Conservation (phyloP, 306 rosid genomes). For the Fagus sylvatica region DNA sequence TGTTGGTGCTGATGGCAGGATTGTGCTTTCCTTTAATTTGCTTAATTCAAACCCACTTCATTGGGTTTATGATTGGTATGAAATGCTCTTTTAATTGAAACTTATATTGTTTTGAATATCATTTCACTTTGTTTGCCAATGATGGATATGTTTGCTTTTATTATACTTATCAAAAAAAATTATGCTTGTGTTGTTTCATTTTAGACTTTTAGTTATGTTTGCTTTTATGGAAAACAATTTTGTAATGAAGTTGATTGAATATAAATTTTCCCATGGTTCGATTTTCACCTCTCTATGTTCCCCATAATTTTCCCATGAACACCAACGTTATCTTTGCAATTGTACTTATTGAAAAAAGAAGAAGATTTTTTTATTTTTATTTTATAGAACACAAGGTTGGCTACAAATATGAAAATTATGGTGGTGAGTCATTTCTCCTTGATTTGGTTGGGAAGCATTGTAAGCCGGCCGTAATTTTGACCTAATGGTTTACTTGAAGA, state of each 20-base stretch:
- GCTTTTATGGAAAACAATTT: background rate
- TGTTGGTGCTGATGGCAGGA: conserved; percentile 88
- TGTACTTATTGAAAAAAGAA: no score
- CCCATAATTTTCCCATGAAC: no score
- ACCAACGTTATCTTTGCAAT: no score
- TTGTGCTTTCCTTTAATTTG: conserved; percentile 90
- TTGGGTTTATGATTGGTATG: conserved; percentile 89
- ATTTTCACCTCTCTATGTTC: no score
- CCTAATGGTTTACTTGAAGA: background rate
- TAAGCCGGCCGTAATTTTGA: background rate
- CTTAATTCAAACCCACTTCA: conserved; percentile 78
- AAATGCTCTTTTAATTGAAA: conserved; percentile 13
- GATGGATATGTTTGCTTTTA: no score
- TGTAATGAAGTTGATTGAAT: background rate
- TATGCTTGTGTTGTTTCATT: background rate
- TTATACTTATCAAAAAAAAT: no score
- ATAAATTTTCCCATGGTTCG: no score
- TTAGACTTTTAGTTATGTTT: background rate
- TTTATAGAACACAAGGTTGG: background rate
- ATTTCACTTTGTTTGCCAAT: no score
- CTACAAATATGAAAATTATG: background rate
- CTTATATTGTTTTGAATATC: background rate
- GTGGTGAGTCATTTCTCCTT: background rate
- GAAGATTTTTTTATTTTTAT: no score
- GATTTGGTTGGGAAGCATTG: background rate